Base-by-base conservation (phyloP, 108 stramenopile species). In the Cyclotella atomus region DNA sequence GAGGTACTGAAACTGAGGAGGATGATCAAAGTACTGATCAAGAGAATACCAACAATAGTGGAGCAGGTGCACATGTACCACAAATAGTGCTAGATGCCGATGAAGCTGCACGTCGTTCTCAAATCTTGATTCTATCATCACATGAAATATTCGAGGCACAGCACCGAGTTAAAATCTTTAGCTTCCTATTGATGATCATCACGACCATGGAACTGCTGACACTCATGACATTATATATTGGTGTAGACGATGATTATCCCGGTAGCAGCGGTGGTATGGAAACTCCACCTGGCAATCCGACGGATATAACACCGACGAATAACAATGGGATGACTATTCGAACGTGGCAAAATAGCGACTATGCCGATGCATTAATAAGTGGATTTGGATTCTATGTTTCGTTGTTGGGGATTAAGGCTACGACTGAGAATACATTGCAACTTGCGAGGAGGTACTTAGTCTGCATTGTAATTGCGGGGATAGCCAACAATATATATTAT, bases 151-250 rank as follows among this genome's bases (percentile, higher is more conserved):
- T 87, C 19, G 93, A 94, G 64, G 88, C 93, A 0, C 87, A 88
- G 55, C 88, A 91, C 77, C 88, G 89, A 35, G 88, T 94, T 55
- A 89, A 89, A 52, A 76, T 94, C 47, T 83, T 94, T 52, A 86
- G 84, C n/a, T 82, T 94, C 16, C 63, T 91, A 28, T 71, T 94
- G 4, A 79, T 91, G 53, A 86, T 91, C n/a, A 87, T 91, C 6
- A 81, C 76, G 30, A 73, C 84, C 46, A 91, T 94, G 86, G 84
- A 88, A 53, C 65, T 94, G 3, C 45, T 94, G 34, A 80, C 82
- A 3, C 63, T 90, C 16, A 65, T 90, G 50, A 84, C 85, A n/a
- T 66, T 90, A 10, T 84, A 84, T 17, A 72, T 87, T 68, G 89
- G 89, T 19, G 85, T 83, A 38, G 82, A 78, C 73, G 35, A 50